Conservation (phyloP, 2,329 filamentous ascomycete species). For the Colletotrichum simmondsii region DNA sequence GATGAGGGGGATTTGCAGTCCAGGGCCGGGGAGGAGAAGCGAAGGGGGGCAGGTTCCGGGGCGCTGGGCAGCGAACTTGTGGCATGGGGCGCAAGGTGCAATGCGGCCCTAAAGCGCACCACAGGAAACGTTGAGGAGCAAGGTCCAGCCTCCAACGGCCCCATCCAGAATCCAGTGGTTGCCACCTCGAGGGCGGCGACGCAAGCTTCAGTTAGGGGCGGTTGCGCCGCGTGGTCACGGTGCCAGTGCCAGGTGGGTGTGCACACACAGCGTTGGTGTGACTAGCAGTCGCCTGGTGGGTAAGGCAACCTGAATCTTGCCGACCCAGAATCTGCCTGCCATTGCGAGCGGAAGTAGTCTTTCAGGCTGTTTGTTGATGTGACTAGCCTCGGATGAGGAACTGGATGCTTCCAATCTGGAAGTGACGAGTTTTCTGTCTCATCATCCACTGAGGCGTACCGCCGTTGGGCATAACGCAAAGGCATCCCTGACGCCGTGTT, state of each 20-base stretch:
- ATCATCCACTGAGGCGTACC: not conserved
- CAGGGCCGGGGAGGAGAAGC: not conserved
- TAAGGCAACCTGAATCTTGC: not conserved
- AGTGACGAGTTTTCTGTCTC: not conserved
- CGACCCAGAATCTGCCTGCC: not conserved
- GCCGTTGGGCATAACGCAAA: not conserved
- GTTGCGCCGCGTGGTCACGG: conserved; percentile 3
- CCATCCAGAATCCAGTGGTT: not conserved
- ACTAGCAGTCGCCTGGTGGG: not conserved
- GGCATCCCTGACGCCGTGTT: not conserved
- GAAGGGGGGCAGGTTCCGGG: conserved; percentile 13
- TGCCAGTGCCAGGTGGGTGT: not conserved
- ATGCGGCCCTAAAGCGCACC: not conserved
- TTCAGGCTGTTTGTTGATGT: not conserved
- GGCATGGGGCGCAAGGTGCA: not conserved
- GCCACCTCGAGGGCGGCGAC: not conserved
- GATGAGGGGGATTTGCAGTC: conserved; percentile 16
- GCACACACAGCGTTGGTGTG: not conserved
- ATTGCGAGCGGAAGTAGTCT: not conserved
- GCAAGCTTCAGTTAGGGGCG: conserved; percentile 8
- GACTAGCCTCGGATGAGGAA: not conserved
- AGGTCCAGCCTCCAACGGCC: not conserved
- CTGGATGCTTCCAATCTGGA: not conserved
- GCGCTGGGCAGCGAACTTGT: not conserved
- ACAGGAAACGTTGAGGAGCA: conserved; percentile 2